These are phyloP conservation scores for Penicillium capsulatum DNA, from an alignment of 2,329 filamentous ascomycete species.

Conservation along the genomic window DNA sequence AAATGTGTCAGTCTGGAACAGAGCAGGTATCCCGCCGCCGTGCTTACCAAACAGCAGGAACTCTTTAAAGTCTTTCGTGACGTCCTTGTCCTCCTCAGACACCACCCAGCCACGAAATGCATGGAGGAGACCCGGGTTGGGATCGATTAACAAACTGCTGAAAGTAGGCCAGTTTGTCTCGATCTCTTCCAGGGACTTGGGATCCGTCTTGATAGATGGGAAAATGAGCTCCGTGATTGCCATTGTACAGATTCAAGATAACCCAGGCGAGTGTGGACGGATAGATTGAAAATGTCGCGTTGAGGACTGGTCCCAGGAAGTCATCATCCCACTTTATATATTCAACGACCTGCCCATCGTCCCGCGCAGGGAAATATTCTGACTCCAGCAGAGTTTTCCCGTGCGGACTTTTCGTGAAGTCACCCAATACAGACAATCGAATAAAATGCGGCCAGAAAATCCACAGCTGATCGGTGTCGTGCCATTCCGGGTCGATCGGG, in stretches of 20 bases:
- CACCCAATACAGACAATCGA: too few species aligned
- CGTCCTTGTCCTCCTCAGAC: conserved; percentile 10
- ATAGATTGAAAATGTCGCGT: too few species aligned
- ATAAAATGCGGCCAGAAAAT: background rate
- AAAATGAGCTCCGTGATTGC: conserved; percentile 11
- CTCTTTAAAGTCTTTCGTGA: conserved; percentile 4
- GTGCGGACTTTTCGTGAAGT: too few species aligned
- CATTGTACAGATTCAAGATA: conserved; percentile 2
- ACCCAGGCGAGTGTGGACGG: background rate
- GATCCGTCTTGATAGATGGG: conserved; percentile 6
- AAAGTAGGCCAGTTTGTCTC: conserved; percentile 3
- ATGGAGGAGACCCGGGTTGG: conserved; percentile 7
- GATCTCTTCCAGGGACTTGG: conserved; percentile 5
- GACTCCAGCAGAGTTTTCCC: too few species aligned
- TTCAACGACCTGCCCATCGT: too few species aligned
- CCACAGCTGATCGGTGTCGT: background rate
- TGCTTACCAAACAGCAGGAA: conserved; percentile 9
- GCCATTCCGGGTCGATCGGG: background rate
- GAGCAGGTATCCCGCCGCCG: background rate
- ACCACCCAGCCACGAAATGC: conserved; percentile 8
- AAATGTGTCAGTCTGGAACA: background rate
- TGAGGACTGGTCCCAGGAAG: too few species aligned
- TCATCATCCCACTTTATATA: too few species aligned
- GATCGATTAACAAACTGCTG: conserved; percentile 6
- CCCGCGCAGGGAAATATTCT: too few species aligned